A percentile compares a stretch with the other conserved stretches of the same genome.
Evolutionary conservation across 169 alveolate genomes (phyloP).

Genomic region (Plasmodium ovale): DNA sequence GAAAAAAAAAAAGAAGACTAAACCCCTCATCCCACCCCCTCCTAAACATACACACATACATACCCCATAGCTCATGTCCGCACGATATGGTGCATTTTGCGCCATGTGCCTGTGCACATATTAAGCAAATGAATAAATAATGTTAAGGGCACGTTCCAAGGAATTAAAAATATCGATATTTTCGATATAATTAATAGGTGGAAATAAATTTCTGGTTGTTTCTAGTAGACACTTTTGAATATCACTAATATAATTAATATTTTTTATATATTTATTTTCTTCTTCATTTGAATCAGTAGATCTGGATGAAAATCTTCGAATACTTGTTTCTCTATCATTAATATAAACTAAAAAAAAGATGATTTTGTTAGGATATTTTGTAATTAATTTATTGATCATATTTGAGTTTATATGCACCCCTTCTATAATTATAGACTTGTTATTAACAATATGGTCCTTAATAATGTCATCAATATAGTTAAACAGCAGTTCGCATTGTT

Average conservation of each 20-base stretch:
- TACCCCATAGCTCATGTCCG: too few species aligned
- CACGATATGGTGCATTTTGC: too few species aligned
- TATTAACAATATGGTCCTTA: slow-evolving; percentile 33
- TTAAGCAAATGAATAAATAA: slow-evolving; percentile 23
- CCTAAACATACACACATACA: background rate
- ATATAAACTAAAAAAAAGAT: slow-evolving; percentile 67
- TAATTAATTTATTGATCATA: slow-evolving; percentile 16
- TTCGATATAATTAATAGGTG: slow-evolving; percentile 56
- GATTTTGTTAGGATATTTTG: slow-evolving; percentile 64
- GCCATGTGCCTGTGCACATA: background rate
- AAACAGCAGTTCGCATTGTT: slow-evolving; percentile 43
- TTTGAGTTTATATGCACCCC: slow-evolving; percentile 68
- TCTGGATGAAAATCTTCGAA: slow-evolving; percentile 65
- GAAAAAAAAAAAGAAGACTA: background rate
- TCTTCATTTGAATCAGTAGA: slow-evolving; percentile 1
- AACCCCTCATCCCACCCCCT: too few species aligned
- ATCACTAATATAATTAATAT: slow-evolving; percentile 63
- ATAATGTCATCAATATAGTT: slow-evolving; percentile 54
- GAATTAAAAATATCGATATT: slow-evolving; percentile 66
- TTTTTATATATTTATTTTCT: slow-evolving; percentile 72
- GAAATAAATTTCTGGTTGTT: slow-evolving; percentile 19
- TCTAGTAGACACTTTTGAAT: slow-evolving; percentile 51
- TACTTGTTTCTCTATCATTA: slow-evolving; percentile 62
- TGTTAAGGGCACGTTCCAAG: slow-evolving; percentile 25
- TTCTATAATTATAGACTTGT: slow-evolving; percentile 60